Percentiles rank a stretch among this genome's conserved stretches.
Evolutionary conservation across 768 basidiomycete species (phyloP).

Genomic region (Royoungia palumana): DNA sequence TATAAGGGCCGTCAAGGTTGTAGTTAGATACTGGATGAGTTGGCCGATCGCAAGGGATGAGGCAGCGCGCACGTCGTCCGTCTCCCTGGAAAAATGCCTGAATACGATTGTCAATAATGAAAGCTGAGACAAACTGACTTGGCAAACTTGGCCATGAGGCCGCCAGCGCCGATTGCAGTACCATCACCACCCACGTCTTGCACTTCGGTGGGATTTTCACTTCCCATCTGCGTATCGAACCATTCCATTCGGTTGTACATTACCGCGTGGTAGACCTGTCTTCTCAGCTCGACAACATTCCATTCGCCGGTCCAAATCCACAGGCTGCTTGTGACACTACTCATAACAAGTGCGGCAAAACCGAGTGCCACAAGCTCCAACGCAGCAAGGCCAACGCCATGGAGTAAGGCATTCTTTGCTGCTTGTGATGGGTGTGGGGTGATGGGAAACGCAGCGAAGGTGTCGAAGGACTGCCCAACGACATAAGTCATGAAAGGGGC

Average conservation of each 20-base stretch:
- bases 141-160: constrained; percentile 90
- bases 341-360: constrained; percentile 62
- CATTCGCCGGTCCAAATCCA: constrained; percentile 91
- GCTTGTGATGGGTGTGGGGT: constrained; percentile 36
- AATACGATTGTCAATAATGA: background rate
- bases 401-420: constrained; percentile 50
- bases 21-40: constrained; percentile 77
- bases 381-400: constrained; percentile 56
- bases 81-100: constrained; percentile 61
- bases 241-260: constrained; percentile 76
- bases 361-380: constrained; percentile 66
- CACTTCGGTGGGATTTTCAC: constrained; percentile 42
- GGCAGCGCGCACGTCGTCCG: constrained; percentile 87
- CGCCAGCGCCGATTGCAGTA: constrained; percentile 74
- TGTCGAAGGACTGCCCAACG: constrained; percentile 73
- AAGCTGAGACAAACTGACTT: constrained; percentile 42
- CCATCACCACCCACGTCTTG: constrained; percentile 37
- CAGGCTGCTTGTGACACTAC: constrained; percentile 68
- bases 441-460: constrained; percentile 59
- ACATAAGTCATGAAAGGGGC: constrained; percentile 86
- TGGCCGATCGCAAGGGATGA: constrained; percentile 77
- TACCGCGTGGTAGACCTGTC: constrained; percentile 65
- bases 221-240: constrained; percentile 81
- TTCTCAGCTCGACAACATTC: constrained; percentile 65
- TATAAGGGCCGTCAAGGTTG: constrained; percentile 71